Evolutionary conservation across 2,329 filamentous ascomycete genomes (phyloP).

Genomic region (Fusarium continuum): DNA sequence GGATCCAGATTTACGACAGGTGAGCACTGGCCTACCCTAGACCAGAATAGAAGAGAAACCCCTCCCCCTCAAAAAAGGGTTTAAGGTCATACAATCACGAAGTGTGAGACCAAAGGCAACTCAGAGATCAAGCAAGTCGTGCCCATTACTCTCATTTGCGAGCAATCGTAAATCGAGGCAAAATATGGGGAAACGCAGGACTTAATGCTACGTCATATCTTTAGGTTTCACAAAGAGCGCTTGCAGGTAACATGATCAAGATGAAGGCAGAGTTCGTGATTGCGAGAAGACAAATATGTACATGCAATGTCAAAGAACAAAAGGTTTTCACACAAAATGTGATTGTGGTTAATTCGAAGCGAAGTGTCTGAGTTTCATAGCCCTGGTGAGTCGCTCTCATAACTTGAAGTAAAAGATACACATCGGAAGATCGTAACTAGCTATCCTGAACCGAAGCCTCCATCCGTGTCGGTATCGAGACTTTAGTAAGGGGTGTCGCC

Average conservation of each 20-base stretch:
- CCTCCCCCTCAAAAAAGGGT: too few relatives aligned
- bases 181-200: too few relatives aligned
- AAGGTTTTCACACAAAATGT: constrained; percentile 15
- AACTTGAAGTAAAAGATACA: constrained; percentile 25
- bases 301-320: constrained; percentile 9
- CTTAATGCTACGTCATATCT: too few relatives aligned
- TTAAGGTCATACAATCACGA: too few relatives aligned
- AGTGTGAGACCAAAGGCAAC: too few relatives aligned
- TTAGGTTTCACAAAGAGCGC: too few relatives aligned
- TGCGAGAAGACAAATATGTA: constrained; percentile 14
- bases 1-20: too few relatives aligned
- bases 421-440: constrained; percentile 20
- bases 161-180: too few relatives aligned
- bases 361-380: constrained; percentile 23
- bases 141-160: too few relatives aligned
- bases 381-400: constrained; percentile 26
- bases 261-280: constrained; percentile 8
- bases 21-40: too few relatives aligned
- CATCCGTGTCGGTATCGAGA: neutral
- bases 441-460: constrained; percentile 6
- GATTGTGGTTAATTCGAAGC: constrained; percentile 22
- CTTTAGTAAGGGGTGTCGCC: constrained; percentile 36
- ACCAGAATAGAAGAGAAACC: too few relatives aligned
- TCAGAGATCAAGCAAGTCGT: too few relatives aligned
- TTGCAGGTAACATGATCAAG: neutral